Evolutionary conservation across 176 grass and related monocot genomes (phyloP), one percentile per base, ranked within the genome.

Genomic region (Zea luxurians): DNA sequence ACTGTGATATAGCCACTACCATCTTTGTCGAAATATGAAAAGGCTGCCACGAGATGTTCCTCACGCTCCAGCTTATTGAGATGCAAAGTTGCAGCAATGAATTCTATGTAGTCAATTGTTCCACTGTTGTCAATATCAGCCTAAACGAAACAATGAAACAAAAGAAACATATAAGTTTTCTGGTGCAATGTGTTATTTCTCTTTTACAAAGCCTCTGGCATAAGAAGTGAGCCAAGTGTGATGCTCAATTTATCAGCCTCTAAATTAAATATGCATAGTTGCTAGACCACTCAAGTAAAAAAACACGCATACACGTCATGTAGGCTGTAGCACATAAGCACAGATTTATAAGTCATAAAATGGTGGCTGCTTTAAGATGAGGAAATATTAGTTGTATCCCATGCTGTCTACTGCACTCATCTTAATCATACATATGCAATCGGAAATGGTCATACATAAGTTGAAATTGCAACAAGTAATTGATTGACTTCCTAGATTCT

Each of bases 11-110:
- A 99, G 58, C 96, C 96, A 76, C 96, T 99, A 61, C 88, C 88
- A 85, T 99, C 96, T 85, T 99, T 99, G 79, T 99, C 96, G 64
- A 99, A 99, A 82, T 99, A 99, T 79, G 88, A 37, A 89, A 99
- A 99, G 27, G 96, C 96, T 55, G 90, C 96, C 49, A 99, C 83
- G 3, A 99, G 84, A 86, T 99, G 92, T 73, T 99, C 96, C 82
- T 99, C 96, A 2, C 96, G 90, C 46, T 95, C 96, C 70, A 99
- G 76, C 64, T 99, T 99, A 81, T 99, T 99, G 64, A 99, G 91
- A 90, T 99, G 96, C 71, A 99, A 71, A 10, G 96, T 99, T 76
- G 96, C 96, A 89, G 96, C 96, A 72, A 99, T 99, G 86, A 99
- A 99, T 90, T 99, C 96, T 16, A 85, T 87, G 66, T 99, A 99